Base-by-base conservation (phyloP, 306 rosid species). In the Gillenia trifoliata region DNA sequence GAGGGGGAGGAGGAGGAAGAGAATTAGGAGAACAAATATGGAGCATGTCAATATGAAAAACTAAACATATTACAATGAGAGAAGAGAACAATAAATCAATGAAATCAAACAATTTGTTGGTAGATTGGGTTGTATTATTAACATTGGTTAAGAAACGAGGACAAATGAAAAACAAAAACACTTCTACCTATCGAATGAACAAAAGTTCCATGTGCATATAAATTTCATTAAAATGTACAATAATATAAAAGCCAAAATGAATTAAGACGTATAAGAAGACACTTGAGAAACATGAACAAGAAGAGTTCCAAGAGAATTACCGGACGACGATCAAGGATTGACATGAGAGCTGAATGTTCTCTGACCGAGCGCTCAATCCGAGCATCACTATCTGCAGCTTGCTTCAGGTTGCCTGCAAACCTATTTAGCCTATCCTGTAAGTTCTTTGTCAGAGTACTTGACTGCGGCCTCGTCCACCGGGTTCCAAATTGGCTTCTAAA, bases 401-500 rank as follows among this genome's bases (percentile, higher is more conserved):
- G 99, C 85, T 92, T 94, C 92, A 94, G 75, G 88, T 94, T 94
- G 77, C 91, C 95, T 3, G 99, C 99, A 85, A 92, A 92, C 78
- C 96, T 87, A 62, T 88, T 90, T 65, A 94, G 74, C 80, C 99
- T 88, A 61, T 94, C 99, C 86, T 90, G 96, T 78, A 94, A 83
- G 87, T 90, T 94, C 90, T 94, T 94, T 41, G 99, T 94, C 76
- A 94, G 84, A 72, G 97, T 90, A 83, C 91, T 87, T 69, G 99
- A 94, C 70, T 92, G 99, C 75, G 98, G 98, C 86, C 99, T 89
- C 17, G 99, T 88, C 99, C 99, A 94, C 72, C 91, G 88, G 12
- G 96, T 86, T 81, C 99, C 98, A 77, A 92, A 92, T 77, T 94
- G 99, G 78, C 88, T 86, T 86, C 96, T 88, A 78, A 94, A 94